Evolutionary conservation across 2,329 filamentous ascomycete species (phyloP).

Genomic region (Fusarium guadeloupense): DNA sequence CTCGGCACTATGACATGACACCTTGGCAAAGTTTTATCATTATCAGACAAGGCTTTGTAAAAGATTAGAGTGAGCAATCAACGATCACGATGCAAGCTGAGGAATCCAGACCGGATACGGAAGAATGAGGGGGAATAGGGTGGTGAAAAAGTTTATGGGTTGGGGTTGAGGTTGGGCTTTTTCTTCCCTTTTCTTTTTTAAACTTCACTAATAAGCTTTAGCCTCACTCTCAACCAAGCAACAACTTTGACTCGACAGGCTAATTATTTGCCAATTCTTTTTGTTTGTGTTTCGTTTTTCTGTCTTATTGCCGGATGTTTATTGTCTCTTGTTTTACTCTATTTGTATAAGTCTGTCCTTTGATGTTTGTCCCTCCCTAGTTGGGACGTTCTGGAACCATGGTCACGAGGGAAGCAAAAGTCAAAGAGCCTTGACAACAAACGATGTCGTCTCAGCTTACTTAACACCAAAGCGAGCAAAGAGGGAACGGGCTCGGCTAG

Average conservation of each 20-base stretch:
- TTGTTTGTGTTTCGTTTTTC: constrained; percentile 1
- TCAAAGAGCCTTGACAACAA: constrained; percentile 15
- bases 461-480: constrained; percentile 14
- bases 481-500: constrained; percentile 20
- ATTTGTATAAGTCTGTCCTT: constrained; percentile 19
- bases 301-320: constrained; percentile 15
- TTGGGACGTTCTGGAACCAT: constrained; percentile 17
- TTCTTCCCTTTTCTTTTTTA: background rate
- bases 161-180: constrained; percentile 17
- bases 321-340: constrained; percentile 4
- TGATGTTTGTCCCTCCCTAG: constrained; percentile 6
- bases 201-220: too few relatives aligned
- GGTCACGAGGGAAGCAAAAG: constrained; percentile 21
- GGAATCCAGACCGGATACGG: constrained; percentile 18
- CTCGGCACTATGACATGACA: constrained; percentile 15
- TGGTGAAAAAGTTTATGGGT: constrained; percentile 33
- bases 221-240: too few relatives aligned
- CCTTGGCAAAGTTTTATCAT: constrained; percentile 16
- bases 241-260: constrained; percentile 26
- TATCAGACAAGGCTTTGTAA: background rate
- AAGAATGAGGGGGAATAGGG: constrained; percentile 15
- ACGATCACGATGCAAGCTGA: constrained; percentile 12
- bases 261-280: constrained; percentile 8
- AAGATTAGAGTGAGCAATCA: constrained; percentile 13
- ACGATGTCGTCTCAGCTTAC: constrained; percentile 13